These are phyloP conservation scores for Venustampulla echinocandica DNA, from an alignment of 495 filamentous ascomycete species.

Conservation along the genomic window DNA sequence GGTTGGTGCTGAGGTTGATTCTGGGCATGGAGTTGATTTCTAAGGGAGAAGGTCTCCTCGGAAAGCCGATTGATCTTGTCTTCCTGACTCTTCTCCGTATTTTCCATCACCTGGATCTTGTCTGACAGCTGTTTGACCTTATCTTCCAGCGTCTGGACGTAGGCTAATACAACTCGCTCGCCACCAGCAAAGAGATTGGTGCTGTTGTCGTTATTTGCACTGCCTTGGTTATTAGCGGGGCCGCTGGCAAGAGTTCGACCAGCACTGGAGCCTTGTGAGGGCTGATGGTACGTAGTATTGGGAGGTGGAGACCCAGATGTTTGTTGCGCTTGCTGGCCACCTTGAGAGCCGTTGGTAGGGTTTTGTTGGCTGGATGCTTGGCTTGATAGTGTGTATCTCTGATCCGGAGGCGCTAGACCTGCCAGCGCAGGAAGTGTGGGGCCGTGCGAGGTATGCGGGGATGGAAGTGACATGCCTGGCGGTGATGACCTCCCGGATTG, in stretches of 20 bases:
- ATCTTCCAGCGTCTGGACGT: constrained; percentile 42
- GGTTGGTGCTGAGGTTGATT: constrained; percentile 6
- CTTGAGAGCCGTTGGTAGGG: constrained; percentile 5
- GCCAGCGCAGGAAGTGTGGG: constrained; percentile 30
- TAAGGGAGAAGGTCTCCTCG: constrained; percentile 28
- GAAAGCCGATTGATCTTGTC: constrained; percentile 32
- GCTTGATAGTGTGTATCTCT: constrained; percentile 35
- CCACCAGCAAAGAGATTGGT: constrained; percentile 35
- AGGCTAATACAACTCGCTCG: constrained; percentile 38
- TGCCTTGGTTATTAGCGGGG: constrained; percentile 22
- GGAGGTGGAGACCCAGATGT: constrained; percentile 13
- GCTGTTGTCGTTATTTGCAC: constrained; percentile 29
- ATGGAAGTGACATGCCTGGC: constrained; percentile 32
- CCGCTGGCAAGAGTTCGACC: constrained; percentile 8
- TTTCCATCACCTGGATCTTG: constrained; percentile 34
- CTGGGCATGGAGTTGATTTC: constrained; percentile 24
- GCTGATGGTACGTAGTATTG: constrained; percentile 12
- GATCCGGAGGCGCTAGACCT: constrained; percentile 41
- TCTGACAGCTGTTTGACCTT: constrained; percentile 32
- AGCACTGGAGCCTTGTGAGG: constrained; percentile 5
- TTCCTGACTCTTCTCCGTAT: constrained; percentile 27
- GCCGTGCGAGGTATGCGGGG: constrained; percentile 29
- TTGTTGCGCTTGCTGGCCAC: constrained; percentile 20
- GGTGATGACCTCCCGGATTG: constrained; percentile 33
- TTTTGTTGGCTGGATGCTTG: constrained; percentile 23